Conservation (phyloP, 1,284 basidiomycete genomes). For the Ceraceosorus guamensis region DNA sequence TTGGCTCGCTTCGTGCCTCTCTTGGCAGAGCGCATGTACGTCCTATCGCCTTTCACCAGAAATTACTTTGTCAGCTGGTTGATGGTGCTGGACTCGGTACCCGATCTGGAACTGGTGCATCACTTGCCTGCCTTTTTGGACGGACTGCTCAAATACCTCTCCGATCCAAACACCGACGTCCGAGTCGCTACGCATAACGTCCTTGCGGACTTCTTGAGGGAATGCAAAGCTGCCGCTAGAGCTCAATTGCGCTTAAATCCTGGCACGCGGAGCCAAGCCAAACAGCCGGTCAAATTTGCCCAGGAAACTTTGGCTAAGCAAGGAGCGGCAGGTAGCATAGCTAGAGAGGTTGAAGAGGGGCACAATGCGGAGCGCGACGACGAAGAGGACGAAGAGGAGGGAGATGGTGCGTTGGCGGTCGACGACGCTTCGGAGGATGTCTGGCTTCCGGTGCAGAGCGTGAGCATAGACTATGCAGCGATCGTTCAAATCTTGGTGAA, state of each 20-base stretch:
- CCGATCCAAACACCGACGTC: slow-evolving; percentile 90
- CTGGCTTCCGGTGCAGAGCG: slow-evolving; percentile 88
- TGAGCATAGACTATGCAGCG: slow-evolving; percentile 79
- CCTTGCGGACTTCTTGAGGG: slow-evolving; percentile 82
- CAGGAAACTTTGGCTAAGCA: background rate
- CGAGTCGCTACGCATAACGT: slow-evolving; percentile 83
- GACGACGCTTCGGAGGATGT: slow-evolving; percentile 52
- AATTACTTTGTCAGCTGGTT: slow-evolving; percentile 97
- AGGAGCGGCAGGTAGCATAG: background rate
- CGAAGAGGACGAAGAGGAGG: slow-evolving; percentile 14
- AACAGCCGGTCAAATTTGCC: background rate
- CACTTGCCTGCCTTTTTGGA: slow-evolving; percentile 93
- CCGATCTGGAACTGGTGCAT: slow-evolving; percentile 86
- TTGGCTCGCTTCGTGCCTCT: slow-evolving; percentile 90
- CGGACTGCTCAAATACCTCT: slow-evolving; percentile 80
- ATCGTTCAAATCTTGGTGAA: slow-evolving; percentile 92
- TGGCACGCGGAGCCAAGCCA: background rate
- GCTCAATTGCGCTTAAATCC: background rate
- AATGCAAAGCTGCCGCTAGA: slow-evolving; percentile 58
- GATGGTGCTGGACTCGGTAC: slow-evolving; percentile 88
- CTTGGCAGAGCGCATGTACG: slow-evolving; percentile 84
- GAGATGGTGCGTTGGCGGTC: slow-evolving; percentile 35
- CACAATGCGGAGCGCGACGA: slow-evolving; percentile 46
- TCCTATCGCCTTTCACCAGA: slow-evolving; percentile 88
- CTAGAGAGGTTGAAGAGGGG: slow-evolving; percentile 2